A percentile compares a stretch with the other conserved stretches of the same genome.
Evolutionary conservation across 2,329 filamentous ascomycete genomes (phyloP).

Genomic region (Hymenoscyphus infarciens): DNA sequence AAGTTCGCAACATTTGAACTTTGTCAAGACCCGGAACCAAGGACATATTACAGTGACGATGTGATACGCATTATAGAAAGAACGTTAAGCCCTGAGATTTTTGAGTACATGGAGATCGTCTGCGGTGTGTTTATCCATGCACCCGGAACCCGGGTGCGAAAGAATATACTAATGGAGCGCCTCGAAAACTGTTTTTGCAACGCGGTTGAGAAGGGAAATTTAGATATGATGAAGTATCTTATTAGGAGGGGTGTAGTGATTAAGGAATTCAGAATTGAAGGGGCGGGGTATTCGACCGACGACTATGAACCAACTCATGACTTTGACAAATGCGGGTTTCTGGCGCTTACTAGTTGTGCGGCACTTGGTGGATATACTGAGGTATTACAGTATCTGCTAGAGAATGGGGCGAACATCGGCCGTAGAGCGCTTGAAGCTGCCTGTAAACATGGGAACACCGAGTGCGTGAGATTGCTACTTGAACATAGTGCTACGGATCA

Average conservation of each 20-base stretch:
- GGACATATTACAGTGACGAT: background rate
- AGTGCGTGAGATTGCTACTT: constrained; percentile 5
- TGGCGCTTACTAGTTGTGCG: background rate
- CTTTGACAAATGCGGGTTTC: background rate
- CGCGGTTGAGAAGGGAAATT: background rate
- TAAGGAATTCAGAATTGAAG: background rate
- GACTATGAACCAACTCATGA: background rate
- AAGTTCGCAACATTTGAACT: background rate
- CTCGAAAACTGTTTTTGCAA: background rate
- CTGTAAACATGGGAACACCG: background rate
- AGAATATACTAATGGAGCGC: background rate
- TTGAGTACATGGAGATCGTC: background rate
- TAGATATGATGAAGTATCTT: constrained; percentile 5
- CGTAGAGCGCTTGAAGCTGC: constrained; percentile 5
- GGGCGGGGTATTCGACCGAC: background rate
- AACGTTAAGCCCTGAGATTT: background rate
- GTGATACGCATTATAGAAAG: background rate
- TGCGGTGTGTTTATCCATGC: background rate
- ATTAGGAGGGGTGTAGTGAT: background rate
- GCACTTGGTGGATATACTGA: constrained; percentile 1
- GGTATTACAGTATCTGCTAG: background rate
- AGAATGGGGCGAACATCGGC: constrained; percentile 2
- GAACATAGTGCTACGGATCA: background rate
- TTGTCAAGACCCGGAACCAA: background rate
- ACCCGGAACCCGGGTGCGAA: background rate